Evolutionary conservation across 169 alveolate species (phyloP), one percentile per base, ranked within the genome.

Genomic region (Theileria parva): DNA sequence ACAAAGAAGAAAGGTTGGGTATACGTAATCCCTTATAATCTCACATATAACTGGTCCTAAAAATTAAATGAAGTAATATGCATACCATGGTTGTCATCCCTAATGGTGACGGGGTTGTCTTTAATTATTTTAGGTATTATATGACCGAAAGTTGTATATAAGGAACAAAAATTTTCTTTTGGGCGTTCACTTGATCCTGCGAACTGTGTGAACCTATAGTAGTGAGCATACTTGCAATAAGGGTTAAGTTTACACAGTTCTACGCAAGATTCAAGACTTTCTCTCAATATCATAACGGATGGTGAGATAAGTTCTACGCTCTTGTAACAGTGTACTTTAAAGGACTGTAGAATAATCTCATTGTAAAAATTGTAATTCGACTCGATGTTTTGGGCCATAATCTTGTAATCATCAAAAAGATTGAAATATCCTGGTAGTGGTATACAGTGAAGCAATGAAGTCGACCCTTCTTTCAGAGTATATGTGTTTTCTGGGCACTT

Each of bases 401-500:
- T 25, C 21, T 19, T 48, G 11, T 53, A 6, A 50, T 34, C 64
- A 19, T 59, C 80, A 13, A 50, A 2, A 2, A 34, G 53, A 30
- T 9, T 64, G 73, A 81, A 90, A 51, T 83, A 84, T 8, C 94
- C 92, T 23, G 91, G 88, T 27, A 55, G 74, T 15, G 94, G 94
- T 19, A 90, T 70, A 59, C 94, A 90, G 32, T 77, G 81, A 4
- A 34, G 37, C 72, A 90, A 85, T 19, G 93, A 86, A 15, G 78
- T 60, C 9, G 93, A 51, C 50, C 92, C 92, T 23, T 63, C 70
- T 39, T 73, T 48, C 28, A 59, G 53, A 9, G 93, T 90, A 69
- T 83, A 86, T 19, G 93, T 90, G 50, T 79, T 55, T 53, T 27
- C 37, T 15, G 94, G 94, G 68, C 94, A 90, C 19, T 79, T 89